Evolutionary conservation across 2,329 filamentous ascomycete species (phyloP).

Genomic region (Xylariales sp.): DNA sequence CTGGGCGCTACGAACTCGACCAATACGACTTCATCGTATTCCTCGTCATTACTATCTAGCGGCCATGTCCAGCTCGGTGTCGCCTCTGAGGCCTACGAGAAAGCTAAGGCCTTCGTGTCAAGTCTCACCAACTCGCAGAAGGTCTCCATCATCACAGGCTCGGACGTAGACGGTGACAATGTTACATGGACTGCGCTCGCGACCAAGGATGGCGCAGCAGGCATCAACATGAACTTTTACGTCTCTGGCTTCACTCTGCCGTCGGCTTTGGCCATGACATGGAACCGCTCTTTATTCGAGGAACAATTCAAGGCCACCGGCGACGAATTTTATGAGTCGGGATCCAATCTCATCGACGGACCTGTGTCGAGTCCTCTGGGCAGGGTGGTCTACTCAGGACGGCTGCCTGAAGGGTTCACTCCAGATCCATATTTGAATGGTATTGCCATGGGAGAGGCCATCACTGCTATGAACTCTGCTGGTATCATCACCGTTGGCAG

Average conservation of each 20-base stretch:
- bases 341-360: constrained; percentile 14
- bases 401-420: constrained; percentile 1
- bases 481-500: constrained; percentile 2
- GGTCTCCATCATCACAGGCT: constrained; percentile 2
- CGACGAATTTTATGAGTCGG: constrained; percentile 13
- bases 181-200: constrained; percentile 1
- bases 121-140: constrained; percentile 2
- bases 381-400: neutral
- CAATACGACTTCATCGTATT: too few relatives aligned
- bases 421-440: constrained; percentile 5
- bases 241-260: constrained; percentile 15
- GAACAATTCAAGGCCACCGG: constrained; percentile 14
- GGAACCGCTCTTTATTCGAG: constrained; percentile 14
- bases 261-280: constrained; percentile 16
- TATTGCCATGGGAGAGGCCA: constrained; percentile 2
- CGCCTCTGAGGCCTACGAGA: constrained; percentile 1
- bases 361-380: constrained; percentile 12
- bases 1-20: too few relatives aligned
- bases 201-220: constrained; percentile 14
- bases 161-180: neutral
- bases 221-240: constrained; percentile 15
- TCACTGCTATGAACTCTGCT: constrained; percentile 4
- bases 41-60: too few relatives aligned
- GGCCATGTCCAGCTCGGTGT: constrained; percentile 2
- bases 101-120: constrained; percentile 4